phyloP scores from a whole-genome alignment of 2,329 filamentous ascomycete genomes.

The Sclerotinia sclerotiorum region DNA sequence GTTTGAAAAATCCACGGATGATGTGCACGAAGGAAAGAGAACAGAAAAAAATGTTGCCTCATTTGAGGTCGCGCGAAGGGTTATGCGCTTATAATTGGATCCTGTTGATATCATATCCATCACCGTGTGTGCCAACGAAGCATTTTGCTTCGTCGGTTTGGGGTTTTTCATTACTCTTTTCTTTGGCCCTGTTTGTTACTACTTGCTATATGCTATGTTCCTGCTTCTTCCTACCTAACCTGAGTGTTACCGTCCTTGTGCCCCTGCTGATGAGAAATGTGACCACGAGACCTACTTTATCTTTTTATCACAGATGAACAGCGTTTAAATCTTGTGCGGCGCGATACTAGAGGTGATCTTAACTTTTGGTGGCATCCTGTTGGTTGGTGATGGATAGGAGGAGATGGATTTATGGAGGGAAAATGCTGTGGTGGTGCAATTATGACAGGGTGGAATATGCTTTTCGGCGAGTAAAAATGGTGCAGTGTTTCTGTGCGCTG shows the following conservation, averaged over 20 bases:
- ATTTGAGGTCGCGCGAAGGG: not conserved
- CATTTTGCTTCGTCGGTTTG: constrained; percentile 12
- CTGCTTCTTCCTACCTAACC: constrained; percentile 9
- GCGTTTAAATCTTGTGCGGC: constrained; percentile 16
- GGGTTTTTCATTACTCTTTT: not conserved
- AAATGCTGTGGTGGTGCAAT: not conserved
- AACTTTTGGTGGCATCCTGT: not conserved
- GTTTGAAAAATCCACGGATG: not conserved
- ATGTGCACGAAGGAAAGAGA: not conserved
- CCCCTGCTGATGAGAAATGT: constrained; percentile 4
- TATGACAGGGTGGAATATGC: not conserved
- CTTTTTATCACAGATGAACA: not conserved
- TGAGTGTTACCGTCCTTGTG: not conserved
- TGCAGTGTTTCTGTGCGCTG: not conserved
- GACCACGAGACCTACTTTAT: constrained; percentile 19
- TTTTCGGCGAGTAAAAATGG: not conserved
- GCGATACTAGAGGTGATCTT: not conserved
- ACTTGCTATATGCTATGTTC: constrained; percentile 8
- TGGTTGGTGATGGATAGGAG: not conserved
- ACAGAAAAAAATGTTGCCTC: not conserved
- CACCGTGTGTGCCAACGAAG: constrained; percentile 21
- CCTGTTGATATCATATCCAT: constrained; percentile 9
- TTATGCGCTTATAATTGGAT: constrained; percentile 13
- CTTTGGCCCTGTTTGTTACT: not conserved
- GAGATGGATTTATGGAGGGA: constrained; percentile 1